Conservation (phyloP, 1,284 basidiomycete species). For the Fomitopsis schrenkii region DNA sequence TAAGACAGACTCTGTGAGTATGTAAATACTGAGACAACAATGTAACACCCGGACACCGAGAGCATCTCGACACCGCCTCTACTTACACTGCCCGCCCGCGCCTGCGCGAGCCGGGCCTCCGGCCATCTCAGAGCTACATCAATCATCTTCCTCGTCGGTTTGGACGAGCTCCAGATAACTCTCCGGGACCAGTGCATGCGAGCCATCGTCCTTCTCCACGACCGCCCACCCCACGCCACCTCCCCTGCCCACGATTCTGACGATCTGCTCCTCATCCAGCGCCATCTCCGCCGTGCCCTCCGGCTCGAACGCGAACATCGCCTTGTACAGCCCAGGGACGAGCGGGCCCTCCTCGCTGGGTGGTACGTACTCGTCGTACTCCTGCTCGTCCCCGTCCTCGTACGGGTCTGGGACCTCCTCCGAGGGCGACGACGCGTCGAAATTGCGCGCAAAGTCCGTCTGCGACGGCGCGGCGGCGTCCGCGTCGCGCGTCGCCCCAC, state of each 20-base stretch:
- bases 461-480: slow-evolving; percentile 32
- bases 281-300: slow-evolving; percentile 76
- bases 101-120: neutral
- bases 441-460: slow-evolving; percentile 47
- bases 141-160: slow-evolving; percentile 11
- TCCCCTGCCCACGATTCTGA: slow-evolving; percentile 62
- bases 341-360: slow-evolving; percentile 34
- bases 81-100: neutral
- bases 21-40: slow-evolving; percentile 1
- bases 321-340: slow-evolving; percentile 64
- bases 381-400: slow-evolving; percentile 24
- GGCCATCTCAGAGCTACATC: neutral
- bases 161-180: slow-evolving; percentile 56
- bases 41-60: neutral
- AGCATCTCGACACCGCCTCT: neutral
- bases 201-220: slow-evolving; percentile 40
- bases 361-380: slow-evolving; percentile 22
- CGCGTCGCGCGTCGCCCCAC: slow-evolving; percentile 7
- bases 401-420: slow-evolving; percentile 28
- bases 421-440: slow-evolving; percentile 29
- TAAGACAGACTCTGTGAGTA: neutral
- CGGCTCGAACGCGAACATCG: slow-evolving; percentile 65
- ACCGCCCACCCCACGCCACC: slow-evolving; percentile 77
- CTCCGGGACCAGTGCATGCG: slow-evolving; percentile 64
- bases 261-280: slow-evolving; percentile 65